Percentiles rank a stretch among this genome's conserved stretches.
Conservation (phyloP, 2,329 filamentous ascomycete species). For the Nemania diffusa region DNA sequence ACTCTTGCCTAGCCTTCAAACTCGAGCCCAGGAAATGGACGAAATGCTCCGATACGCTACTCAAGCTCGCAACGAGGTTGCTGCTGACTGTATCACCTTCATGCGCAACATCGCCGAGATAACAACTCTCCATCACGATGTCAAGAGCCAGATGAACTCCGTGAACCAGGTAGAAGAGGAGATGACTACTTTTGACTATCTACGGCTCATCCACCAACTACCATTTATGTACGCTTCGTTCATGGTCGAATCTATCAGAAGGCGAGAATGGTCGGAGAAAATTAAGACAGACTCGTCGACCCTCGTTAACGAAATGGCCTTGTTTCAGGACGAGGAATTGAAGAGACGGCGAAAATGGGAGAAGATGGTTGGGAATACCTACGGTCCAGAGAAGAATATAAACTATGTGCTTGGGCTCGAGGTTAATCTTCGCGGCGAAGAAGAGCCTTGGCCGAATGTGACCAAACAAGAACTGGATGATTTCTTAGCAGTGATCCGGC, state of each 20-base stretch:
- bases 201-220: slow-evolving; percentile 82
- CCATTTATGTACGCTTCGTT: slow-evolving; percentile 92
- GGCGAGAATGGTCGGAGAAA: slow-evolving; percentile 92
- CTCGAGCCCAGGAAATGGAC: slow-evolving; percentile 69
- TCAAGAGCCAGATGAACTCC: slow-evolving; percentile 77
- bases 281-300: slow-evolving; percentile 87
- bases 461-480: slow-evolving; percentile 79
- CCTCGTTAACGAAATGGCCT: slow-evolving; percentile 90
- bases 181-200: slow-evolving; percentile 80
- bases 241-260: slow-evolving; percentile 83
- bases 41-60: slow-evolving; percentile 68
- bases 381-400: slow-evolving; percentile 73
- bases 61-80: slow-evolving; percentile 74
- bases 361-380: slow-evolving; percentile 81
- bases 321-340: slow-evolving; percentile 91
- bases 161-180: slow-evolving; percentile 80
- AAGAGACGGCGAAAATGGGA: slow-evolving; percentile 91
- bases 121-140: slow-evolving; percentile 76
- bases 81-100: slow-evolving; percentile 72
- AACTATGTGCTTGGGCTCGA: slow-evolving; percentile 80
- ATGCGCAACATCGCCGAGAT: slow-evolving; percentile 87
- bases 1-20: slow-evolving; percentile 67
- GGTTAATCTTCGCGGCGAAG: slow-evolving; percentile 83
- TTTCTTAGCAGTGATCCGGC: slow-evolving; percentile 74
- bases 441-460: slow-evolving; percentile 82